Evolutionary conservation across 169 alveolate genomes (phyloP), one percentile per base, ranked within the genome.

Genomic region (Cystoisospora suis): DNA sequence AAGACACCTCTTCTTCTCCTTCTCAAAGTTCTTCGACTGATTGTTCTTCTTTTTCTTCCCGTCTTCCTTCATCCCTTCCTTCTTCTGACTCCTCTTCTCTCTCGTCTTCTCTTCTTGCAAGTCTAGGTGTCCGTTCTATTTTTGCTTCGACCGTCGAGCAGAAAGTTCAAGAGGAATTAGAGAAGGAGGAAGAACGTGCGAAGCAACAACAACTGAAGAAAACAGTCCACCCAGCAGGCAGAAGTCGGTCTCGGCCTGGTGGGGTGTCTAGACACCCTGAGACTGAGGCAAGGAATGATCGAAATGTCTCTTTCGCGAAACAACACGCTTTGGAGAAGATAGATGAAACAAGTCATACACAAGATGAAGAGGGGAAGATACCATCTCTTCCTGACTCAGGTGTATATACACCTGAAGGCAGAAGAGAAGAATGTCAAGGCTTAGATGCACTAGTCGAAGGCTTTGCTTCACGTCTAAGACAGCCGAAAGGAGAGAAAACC

Each of bases 131-230:
- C 9, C 83, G 56, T 7, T n/a, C 83, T 9, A 53, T 72, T 1
- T 40, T 56, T 32, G 83, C 83, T 36, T 6, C 83, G 3, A 38
- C 53, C 7, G 83, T 72, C 9, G 83, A 72, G 45, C 42, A 72
- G 45, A 46, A 38, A n/a, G 83, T 72, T 6, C 83, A 72, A 27
- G 83, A 72, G 58, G 83, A 72, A 27, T 56, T 72, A 4, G 58
- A 72, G 83, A 46, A 40, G 45, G 58, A 38, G 56, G 83, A 72
- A 32, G 58, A 15, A 9, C 9, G 12, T 15, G 36, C 20, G 38
- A 72, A 40, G 3, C 36, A 72, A 38, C 47, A 69, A 29, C 36
- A 53, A 40, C 83, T 40, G 83, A 34, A 17, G 42, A 4, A 72
- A 1, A 29, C 47, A 72, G 9, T 56, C 38, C 20, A n/a, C 7